Percentiles rank a stretch among this genome's conserved stretches.
These are phyloP conservation scores for Stephania cephalantha DNA, from an alignment of 164 flowering plant species.

Conservation along the genomic window DNA sequence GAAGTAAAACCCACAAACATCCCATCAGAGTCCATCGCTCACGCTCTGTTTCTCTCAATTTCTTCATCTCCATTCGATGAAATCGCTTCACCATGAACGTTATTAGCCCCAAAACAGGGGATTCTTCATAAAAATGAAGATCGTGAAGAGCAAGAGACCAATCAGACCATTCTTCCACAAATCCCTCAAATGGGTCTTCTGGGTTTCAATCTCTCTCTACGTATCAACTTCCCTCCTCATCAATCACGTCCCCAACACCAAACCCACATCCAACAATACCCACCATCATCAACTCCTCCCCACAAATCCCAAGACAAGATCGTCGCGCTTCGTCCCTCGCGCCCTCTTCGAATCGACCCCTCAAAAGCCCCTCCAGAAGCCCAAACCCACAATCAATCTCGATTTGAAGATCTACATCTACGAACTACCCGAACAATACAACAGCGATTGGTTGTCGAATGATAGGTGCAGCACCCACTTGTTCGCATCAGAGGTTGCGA, in stretches of 20 bases:
- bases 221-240: constrained; percentile 52
- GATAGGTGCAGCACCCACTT: constrained; percentile 64
- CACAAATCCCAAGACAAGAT: constrained; percentile 4
- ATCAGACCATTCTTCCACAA: constrained; percentile 29
- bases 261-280: constrained; percentile 9
- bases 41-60: constrained; percentile 26
- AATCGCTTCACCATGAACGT: background rate
- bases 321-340: constrained; percentile 24
- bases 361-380: background rate
- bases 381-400: background rate
- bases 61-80: constrained; percentile 17
- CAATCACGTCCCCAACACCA: constrained; percentile 17
- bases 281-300: constrained; percentile 17
- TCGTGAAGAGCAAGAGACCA: constrained; percentile 14
- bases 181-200: constrained; percentile 61
- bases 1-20: background rate
- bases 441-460: constrained; percentile 61
- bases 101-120: constrained; percentile 14
- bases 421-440: constrained; percentile 74
- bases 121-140: constrained; percentile 24
- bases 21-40: background rate
- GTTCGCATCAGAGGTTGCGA: constrained; percentile 90
- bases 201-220: constrained; percentile 55
- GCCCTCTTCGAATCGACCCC: constrained; percentile 43
- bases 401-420: constrained; percentile 67